A percentile compares a stretch with the other conserved stretches of the same genome.
Conservation (phyloP, 2,329 filamentous ascomycete species). For the Sphaerulina musiva region DNA sequence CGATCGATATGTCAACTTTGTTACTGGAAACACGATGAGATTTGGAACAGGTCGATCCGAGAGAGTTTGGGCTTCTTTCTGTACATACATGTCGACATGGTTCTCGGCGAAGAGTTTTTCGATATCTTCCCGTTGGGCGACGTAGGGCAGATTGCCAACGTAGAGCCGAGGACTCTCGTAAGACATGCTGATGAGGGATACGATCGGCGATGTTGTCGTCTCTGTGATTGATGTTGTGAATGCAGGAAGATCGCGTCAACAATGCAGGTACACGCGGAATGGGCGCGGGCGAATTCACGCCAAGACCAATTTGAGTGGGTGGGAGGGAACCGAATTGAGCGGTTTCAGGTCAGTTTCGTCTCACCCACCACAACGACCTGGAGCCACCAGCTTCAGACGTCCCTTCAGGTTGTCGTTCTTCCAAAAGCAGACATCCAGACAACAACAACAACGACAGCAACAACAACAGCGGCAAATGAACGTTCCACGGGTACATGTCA, state of each 20-base stretch:
- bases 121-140: conserved; percentile 48
- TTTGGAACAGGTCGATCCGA: background rate
- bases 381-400: too few relatives aligned
- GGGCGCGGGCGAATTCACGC: background rate
- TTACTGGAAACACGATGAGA: conserved; percentile 35
- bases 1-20: conserved; percentile 61
- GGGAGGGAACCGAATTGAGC: too few relatives aligned
- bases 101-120: conserved; percentile 43
- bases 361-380: too few relatives aligned
- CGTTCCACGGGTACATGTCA: background rate
- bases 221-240: background rate
- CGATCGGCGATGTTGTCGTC: background rate
- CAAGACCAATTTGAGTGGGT: background rate
- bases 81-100: conserved; percentile 32
- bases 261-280: conserved; percentile 3
- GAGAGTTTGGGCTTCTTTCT: too few relatives aligned
- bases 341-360: too few relatives aligned
- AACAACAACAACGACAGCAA: background rate
- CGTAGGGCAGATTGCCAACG: conserved; percentile 51
- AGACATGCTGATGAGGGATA: background rate
- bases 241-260: background rate
- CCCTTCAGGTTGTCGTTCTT: too few relatives aligned
- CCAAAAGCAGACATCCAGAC: background rate
- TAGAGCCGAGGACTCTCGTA: conserved; percentile 35
- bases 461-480: background rate